phyloP scores from a whole-genome alignment of 2,329 filamentous ascomycete species.

The Biscogniauxia mediterranea region DNA sequence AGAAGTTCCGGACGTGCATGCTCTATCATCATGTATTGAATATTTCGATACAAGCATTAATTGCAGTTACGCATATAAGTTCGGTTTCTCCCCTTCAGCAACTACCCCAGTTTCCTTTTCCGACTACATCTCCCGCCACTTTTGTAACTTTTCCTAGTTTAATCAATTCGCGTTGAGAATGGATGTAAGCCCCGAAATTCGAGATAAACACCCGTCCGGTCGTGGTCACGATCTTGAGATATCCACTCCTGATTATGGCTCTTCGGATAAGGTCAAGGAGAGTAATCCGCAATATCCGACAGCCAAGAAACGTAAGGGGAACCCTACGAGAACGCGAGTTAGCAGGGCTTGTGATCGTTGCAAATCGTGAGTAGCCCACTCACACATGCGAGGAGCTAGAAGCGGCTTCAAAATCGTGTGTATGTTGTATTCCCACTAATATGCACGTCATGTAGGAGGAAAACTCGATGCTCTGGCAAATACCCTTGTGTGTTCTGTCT shows the following conservation, averaged over 20 bases:
- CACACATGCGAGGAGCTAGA: not conserved
- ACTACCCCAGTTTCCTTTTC: not conserved
- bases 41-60: not conserved
- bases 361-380: constrained; percentile 3
- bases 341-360: constrained; percentile 8
- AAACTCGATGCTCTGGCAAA: constrained; percentile 9
- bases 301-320: constrained; percentile 7
- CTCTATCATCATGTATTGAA: not conserved
- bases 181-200: not conserved
- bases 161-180: not conserved
- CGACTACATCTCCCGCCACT: not conserved
- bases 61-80: not conserved
- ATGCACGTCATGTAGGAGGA: constrained; percentile 1
- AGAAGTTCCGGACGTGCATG: not conserved
- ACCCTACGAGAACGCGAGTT: constrained; percentile 4
- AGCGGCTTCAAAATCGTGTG: not conserved
- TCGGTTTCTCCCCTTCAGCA: not conserved
- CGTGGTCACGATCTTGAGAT: not conserved
- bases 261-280: constrained; percentile 2
- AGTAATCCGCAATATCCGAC: constrained; percentile 2
- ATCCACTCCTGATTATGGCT: constrained; percentile 2
- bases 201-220: not conserved
- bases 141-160: not conserved
- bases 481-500: constrained; percentile 5
- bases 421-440: not conserved